These are phyloP conservation scores for Aspergillus indologenus DNA, from an alignment of 495 filamentous ascomycete species.

Conservation along the genomic window DNA sequence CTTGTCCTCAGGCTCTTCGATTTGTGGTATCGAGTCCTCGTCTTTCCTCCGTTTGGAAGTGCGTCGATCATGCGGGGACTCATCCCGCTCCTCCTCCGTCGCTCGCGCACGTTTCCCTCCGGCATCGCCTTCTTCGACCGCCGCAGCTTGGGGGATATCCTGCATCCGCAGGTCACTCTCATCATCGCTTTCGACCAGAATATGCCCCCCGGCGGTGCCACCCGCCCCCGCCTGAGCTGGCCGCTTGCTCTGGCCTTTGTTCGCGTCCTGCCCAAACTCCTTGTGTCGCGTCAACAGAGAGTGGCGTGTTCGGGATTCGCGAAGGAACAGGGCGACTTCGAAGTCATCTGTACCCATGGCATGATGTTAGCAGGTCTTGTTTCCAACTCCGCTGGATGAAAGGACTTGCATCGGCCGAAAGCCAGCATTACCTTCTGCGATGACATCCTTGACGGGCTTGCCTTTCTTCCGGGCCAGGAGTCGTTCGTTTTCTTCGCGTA, in stretches of 20 bases:
- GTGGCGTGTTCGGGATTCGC: constrained; percentile 82
- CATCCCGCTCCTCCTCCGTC: constrained; percentile 4
- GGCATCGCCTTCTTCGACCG: constrained; percentile 16
- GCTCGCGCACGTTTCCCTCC: constrained; percentile 6
- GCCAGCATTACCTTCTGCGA: constrained; percentile 80
- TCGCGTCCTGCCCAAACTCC: constrained; percentile 45
- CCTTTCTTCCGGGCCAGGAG: constrained; percentile 57
- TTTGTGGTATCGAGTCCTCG: constrained; percentile 7
- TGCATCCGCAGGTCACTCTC: constrained; percentile 34
- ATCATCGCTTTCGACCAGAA: constrained; percentile 43
- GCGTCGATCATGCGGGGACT: constrained; percentile 10
- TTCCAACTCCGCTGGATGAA: neutral
- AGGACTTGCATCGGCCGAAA: neutral
- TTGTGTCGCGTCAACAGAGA: constrained; percentile 83
- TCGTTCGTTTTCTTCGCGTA: constrained; percentile 80
- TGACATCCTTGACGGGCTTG: constrained; percentile 82
- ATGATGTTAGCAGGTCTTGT: constrained; percentile 4
- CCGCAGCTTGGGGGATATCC: constrained; percentile 33
- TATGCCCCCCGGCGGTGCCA: constrained; percentile 32
- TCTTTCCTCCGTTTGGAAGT: constrained; percentile 18
- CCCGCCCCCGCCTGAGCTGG: constrained; percentile 45
- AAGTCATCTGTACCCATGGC: constrained; percentile 69
- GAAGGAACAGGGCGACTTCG: constrained; percentile 90
- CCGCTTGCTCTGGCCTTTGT: constrained; percentile 42
- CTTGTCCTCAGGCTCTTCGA: constrained; percentile 66